Conservation (phyloP, 768 basidiomycete genomes). For the Kwoniella pini region DNA sequence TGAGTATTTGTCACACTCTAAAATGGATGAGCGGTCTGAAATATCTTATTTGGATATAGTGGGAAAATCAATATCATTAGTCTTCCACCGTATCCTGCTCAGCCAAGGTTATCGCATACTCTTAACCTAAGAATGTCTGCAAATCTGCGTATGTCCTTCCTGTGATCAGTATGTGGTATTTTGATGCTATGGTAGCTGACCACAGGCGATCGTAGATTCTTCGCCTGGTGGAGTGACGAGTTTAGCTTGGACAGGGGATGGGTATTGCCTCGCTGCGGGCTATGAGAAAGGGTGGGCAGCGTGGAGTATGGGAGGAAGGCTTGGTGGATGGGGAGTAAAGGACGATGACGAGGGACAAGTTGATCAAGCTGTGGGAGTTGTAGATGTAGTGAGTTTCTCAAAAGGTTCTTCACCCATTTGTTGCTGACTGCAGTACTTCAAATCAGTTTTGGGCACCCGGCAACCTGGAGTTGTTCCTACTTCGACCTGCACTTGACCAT, state of each 20-base stretch:
- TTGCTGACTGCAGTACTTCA: conserved; percentile 8
- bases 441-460: conserved; percentile 88
- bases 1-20: too few relatives aligned
- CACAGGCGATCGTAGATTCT: too few relatives aligned
- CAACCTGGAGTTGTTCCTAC: conserved; percentile 80
- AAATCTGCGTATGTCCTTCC: conserved; percentile 31
- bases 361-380: conserved; percentile 62
- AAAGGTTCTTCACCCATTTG: too few relatives aligned
- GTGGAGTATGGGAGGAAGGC: conserved; percentile 84
- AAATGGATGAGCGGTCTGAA: neutral
- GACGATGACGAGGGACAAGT: conserved; percentile 68
- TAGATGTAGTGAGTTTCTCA: conserved; percentile 70
- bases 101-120: conserved; percentile 63
- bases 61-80: conserved; percentile 68
- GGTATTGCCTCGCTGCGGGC: conserved; percentile 89
- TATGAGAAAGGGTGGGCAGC: conserved; percentile 89
- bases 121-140: conserved; percentile 52
- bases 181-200: too few relatives aligned
- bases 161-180: too few relatives aligned
- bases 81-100: conserved; percentile 67
- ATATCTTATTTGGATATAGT: conserved; percentile 52
- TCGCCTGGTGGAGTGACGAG: conserved; percentile 42
- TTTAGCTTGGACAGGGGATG: conserved; percentile 94
- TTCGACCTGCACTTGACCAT: conserved; percentile 56
- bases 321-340: conserved; percentile 75